Conservation (phyloP, 495 filamentous ascomycete species). For the Aspergillus carlsbadensis region DNA sequence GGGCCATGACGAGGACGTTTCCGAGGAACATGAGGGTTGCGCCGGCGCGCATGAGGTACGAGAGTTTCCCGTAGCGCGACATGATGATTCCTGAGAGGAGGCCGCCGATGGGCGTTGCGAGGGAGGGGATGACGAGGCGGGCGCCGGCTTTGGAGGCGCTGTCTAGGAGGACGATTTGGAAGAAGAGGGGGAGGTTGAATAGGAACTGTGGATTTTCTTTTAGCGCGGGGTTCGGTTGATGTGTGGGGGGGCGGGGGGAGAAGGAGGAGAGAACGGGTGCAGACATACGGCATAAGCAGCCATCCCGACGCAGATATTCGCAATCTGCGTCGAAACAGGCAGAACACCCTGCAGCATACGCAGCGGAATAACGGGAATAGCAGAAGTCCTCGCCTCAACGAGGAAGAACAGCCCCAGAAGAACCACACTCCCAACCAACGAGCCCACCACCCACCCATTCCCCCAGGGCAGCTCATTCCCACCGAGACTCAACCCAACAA, state of each 20-base stretch:
- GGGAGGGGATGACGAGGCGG: conserved; percentile 58
- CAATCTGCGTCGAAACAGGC: conserved; percentile 53
- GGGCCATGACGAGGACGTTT: conserved; percentile 52
- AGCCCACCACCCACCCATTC: conserved; percentile 52
- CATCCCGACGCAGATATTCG: conserved; percentile 61
- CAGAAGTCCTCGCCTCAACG: conserved; percentile 55
- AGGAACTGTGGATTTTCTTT: conserved; percentile 49
- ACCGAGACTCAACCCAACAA: conserved; percentile 59
- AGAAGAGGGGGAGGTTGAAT: conserved; percentile 63
- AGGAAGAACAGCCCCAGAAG: conserved; percentile 51
- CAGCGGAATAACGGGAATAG: conserved; percentile 61
- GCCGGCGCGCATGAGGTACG: conserved; percentile 53
- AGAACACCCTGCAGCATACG: conserved; percentile 53
- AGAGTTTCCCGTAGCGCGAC: conserved; percentile 61
- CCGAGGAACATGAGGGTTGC: conserved; percentile 60
- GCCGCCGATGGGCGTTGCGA: conserved; percentile 60
- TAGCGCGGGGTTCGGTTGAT: not conserved
- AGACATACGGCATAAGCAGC: conserved; percentile 64
- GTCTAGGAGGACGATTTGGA: conserved; percentile 62
- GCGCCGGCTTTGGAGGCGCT: conserved; percentile 59
- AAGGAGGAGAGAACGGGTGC: not conserved
- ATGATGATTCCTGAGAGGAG: conserved; percentile 62
- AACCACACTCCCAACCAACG: conserved; percentile 49
- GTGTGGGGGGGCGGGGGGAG: not conserved
- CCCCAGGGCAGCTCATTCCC: conserved; percentile 64